These are phyloP conservation scores for Penicillium sp. DNA, from an alignment of 2,329 filamentous ascomycete species.

Conservation along the genomic window DNA sequence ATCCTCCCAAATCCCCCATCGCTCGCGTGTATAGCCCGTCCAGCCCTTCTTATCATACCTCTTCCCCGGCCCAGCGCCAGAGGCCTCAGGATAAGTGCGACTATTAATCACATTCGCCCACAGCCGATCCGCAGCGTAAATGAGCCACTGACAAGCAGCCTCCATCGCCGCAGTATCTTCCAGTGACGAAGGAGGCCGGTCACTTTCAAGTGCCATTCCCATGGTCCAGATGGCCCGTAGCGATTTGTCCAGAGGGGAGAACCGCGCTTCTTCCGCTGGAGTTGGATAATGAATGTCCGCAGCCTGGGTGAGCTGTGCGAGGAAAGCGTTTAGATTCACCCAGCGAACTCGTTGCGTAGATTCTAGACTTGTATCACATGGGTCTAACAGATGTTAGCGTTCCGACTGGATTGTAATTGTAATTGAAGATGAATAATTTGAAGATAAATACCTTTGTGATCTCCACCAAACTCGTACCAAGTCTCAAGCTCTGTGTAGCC, in stretches of 20 bases:
- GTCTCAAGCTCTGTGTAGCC: constrained; percentile 18
- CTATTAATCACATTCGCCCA: constrained; percentile 14
- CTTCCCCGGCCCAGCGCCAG: constrained; percentile 4
- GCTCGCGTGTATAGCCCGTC: constrained; percentile 2
- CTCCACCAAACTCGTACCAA: constrained; percentile 16
- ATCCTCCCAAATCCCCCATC: constrained; percentile 8
- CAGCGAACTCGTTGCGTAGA: constrained; percentile 10
- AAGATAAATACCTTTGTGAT: constrained; percentile 12
- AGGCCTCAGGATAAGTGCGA: constrained; percentile 2
- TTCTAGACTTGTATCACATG: constrained; percentile 5
- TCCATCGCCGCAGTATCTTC: constrained; percentile 12
- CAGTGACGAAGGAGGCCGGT: constrained; percentile 8
- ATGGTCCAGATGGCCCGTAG: constrained; percentile 11
- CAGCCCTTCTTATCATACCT: constrained; percentile 8
- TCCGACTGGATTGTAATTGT: background rate
- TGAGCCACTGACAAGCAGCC: constrained; percentile 17
- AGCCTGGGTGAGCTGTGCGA: constrained; percentile 18
- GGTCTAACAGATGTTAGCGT: constrained; percentile 6
- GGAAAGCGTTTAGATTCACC: constrained; percentile 18
- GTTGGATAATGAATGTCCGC: constrained; percentile 10
- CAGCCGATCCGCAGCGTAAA: constrained; percentile 12
- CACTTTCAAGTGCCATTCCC: constrained; percentile 12
- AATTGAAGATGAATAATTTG: constrained; percentile 1
- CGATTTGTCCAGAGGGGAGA: constrained; percentile 15
- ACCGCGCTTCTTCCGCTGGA: constrained; percentile 1